Percentiles rank a stretch among this genome's conserved stretches.
Evolutionary conservation across 2,329 filamentous ascomycete species (phyloP).

Genomic region (Colletotrichum lindemuthianum): DNA sequence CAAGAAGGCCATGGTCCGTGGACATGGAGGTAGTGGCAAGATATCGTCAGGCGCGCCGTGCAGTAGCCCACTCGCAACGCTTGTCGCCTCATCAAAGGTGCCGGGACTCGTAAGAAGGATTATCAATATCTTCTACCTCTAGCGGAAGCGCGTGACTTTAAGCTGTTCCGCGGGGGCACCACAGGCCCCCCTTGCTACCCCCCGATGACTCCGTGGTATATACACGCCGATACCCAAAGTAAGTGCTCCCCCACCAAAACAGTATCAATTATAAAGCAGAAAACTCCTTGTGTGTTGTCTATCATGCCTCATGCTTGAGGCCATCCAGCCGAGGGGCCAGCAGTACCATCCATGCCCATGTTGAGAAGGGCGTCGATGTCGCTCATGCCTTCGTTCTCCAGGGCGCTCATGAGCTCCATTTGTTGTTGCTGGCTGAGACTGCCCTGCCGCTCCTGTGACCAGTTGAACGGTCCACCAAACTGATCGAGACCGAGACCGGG

Average conservation of each 20-base stretch:
- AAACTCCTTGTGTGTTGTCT: conserved; percentile 1
- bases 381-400: conserved; percentile 74
- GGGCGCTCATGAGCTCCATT: conserved; percentile 81
- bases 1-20: too few species aligned
- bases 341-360: conserved; percentile 40
- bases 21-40: too few species aligned
- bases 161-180: conserved; percentile 1
- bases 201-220: conserved; percentile 30
- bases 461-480: conserved; percentile 42
- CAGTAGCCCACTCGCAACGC: too few species aligned
- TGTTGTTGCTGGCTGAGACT: conserved; percentile 84
- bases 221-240: conserved; percentile 3
- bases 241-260: background rate
- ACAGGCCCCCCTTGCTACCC: conserved; percentile 1
- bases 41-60: too few species aligned
- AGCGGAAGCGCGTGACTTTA: conserved; percentile 19
- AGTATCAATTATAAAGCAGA: background rate
- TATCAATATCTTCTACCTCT: conserved; percentile 6
- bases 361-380: conserved; percentile 71
- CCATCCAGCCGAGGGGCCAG: conserved; percentile 12
- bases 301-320: conserved; percentile 10
- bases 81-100: too few species aligned
- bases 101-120: background rate
- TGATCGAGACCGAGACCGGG: conserved; percentile 45
- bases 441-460: conserved; percentile 66